Evolutionary conservation across 2,329 filamentous ascomycete genomes (phyloP), one percentile per base, ranked within the genome.

Genomic region (Bipolaris zeicola): DNA sequence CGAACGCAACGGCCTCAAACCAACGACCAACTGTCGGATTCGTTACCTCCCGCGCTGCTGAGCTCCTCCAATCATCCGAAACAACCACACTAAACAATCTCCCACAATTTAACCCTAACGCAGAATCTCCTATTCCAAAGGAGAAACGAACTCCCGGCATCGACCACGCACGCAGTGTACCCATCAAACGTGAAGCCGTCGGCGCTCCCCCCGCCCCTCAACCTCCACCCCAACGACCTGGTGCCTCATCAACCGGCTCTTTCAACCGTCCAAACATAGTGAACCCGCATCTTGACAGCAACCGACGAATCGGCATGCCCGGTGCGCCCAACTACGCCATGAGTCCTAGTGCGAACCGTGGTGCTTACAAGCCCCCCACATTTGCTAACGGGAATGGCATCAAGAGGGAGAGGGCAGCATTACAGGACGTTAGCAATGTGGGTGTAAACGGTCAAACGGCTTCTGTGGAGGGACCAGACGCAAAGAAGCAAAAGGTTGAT

Each of bases 141-240:
- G 91, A 59, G 2, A 57, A 74, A 50, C 93, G 94, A 72, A 97
- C 94, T 0, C 89, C 90, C 0, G 93, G 93, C 2, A 84, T 97
- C 37, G 92, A 97, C 68, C 91, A 96, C 70, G 87, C 79, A 20
- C 88, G 86, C 49, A 93, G 90, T 4, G 88, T 89, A 50, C 91
- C 92, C 0, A 78, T 96, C 1, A 83, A 83, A 3, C 84, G 83
- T 60, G 82, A 80, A 38, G 65, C 69, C 26, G 63, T 75, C 36
- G 61, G 61, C 8, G 63, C 62, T 8, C 65, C 66, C 0, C 61
- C 65, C 1, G 45, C 58, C 8, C 65, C 63, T 2, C 56, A 57
- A 42, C 62, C 55, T 22, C 45, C 58, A 24, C 47, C 60, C 6
- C 56, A 64, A 36, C 60, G 57, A 38, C 55, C 59, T 18, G 52